Evolutionary conservation across 2,329 filamentous ascomycete genomes (phyloP), one percentile per base, ranked within the genome.

Genomic region (Colletotrichum shisoi): DNA sequence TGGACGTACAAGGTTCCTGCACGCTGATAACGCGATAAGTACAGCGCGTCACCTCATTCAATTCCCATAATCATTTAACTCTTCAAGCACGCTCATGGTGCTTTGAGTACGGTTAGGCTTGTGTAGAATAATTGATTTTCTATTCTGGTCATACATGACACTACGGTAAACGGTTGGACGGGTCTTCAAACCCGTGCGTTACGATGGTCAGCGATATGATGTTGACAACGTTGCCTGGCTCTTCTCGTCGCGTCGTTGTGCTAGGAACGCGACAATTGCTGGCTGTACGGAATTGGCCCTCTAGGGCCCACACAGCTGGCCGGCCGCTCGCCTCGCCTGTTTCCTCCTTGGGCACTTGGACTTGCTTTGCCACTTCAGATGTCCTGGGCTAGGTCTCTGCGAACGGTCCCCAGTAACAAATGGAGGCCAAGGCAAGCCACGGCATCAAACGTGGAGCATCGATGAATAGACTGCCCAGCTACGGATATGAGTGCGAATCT

Each of bases 381-480:
- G 21, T 19, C 13, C 52, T 34, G 39, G 59, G 27, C 27, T 57
- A n/a, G 42, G 19, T n/a, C 44, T 58, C 31, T 37, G 4, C 4
- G 13, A 37, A 37, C 31, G 42, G n/a, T 31, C 54, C 54, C 42
- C 48, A 48, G 37, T 24, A 42, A 8, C 13, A 42, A 19, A 49
- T 49, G 46, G 21, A 54, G 52, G 54, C 13, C 31, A 46, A 46
- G 31, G 19, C 13, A 48, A 37, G 13, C 17, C 42, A 37, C 31
- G 51, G 34, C 13, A 39, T 54, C n/a, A 21, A 21, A 40, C 51
- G 51, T 54, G 42, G 44, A 39, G 56, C 31, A 39, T 39, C 31
- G 9, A 39, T 31, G 19, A n/a, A 39, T n/a, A 21, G n/a, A 21
- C 17, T 27, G 21, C 31, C 17, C 27, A 19, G 27, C n/a, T 37